Conservation (phyloP, 176 grass and related monocot species). For the Aechmea fasciata region DNA sequence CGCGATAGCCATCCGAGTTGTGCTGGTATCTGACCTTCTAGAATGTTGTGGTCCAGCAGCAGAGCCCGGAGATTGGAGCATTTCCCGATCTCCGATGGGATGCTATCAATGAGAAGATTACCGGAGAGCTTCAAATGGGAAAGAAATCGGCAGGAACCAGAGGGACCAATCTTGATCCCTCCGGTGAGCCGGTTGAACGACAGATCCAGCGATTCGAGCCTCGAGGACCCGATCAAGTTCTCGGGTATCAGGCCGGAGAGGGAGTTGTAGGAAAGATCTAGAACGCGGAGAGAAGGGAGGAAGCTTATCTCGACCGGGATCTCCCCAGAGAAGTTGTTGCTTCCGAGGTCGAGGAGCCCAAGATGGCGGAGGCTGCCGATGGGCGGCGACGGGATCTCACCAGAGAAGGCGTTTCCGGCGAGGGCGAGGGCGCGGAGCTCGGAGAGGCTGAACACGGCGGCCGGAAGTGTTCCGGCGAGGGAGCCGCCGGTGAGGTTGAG, state of each 20-base stretch:
- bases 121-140: conserved; percentile 23
- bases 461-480: conserved; percentile 35
- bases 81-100: conserved; percentile 11
- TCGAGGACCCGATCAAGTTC: conserved; percentile 13
- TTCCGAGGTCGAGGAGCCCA: conserved; percentile 11
- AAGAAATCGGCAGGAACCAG: conserved; percentile 10
- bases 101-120: conserved; percentile 18
- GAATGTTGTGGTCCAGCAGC: conserved; percentile 32
- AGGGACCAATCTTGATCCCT: conserved; percentile 1
- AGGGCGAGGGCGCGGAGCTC: conserved; percentile 42
- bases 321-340: conserved; percentile 19
- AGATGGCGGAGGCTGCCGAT: conserved; percentile 8
- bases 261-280: conserved; percentile 34
- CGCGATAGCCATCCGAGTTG: conserved; percentile 23
- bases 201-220: conserved; percentile 11
- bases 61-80: conserved; percentile 11
- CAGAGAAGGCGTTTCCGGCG: conserved; percentile 31
- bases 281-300: conserved; percentile 29
- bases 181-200: conserved; percentile 24
- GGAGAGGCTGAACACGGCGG: conserved; percentile 11
- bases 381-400: conserved; percentile 27
- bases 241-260: conserved; percentile 17
- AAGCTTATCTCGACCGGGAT: conserved; percentile 21
- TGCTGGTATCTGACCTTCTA: conserved; percentile 41
- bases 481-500: conserved; percentile 27